These are phyloP conservation scores for Lichina pygmaea DNA, from an alignment of 495 filamentous ascomycete species.

Conservation along the genomic window DNA sequence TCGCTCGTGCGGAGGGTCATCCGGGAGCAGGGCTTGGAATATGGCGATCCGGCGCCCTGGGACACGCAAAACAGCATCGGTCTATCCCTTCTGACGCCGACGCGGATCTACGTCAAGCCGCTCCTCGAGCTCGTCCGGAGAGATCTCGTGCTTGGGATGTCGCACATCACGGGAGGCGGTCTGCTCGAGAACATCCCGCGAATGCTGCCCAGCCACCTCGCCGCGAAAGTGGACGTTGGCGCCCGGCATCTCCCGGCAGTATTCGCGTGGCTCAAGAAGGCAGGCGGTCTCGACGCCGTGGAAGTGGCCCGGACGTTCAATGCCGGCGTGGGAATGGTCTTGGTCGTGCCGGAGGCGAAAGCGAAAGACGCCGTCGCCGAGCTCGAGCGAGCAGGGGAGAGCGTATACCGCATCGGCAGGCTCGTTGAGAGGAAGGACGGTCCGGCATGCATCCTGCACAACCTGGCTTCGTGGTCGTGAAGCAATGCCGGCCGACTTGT, in stretches of 20 bases:
- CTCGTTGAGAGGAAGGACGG: conserved; percentile 30
- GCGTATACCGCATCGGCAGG: conserved; percentile 45
- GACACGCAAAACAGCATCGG: conserved; percentile 28
- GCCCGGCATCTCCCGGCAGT: conserved; percentile 47
- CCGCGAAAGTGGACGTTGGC: conserved; percentile 47
- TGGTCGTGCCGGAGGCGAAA: conserved; percentile 37
- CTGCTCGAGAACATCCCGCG: conserved; percentile 78
- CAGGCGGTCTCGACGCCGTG: conserved; percentile 37
- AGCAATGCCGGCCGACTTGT: too few species aligned
- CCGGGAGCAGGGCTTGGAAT: conserved; percentile 37
- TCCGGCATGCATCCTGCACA: conserved; percentile 28
- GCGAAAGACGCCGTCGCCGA: conserved; percentile 22
- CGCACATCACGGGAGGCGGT: conserved; percentile 90
- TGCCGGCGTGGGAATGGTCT: conserved; percentile 75
- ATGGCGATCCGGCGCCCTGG: conserved; percentile 53
- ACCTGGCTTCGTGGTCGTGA: conserved; percentile 39
- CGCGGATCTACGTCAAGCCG: conserved; percentile 17
- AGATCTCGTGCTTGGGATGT: conserved; percentile 52
- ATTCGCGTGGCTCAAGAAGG: conserved; percentile 59
- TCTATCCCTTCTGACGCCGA: conserved; percentile 36
- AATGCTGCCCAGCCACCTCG: conserved; percentile 54
- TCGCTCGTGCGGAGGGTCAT: conserved; percentile 77
- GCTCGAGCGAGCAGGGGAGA: conserved; percentile 43
- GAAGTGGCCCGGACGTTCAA: conserved; percentile 93
- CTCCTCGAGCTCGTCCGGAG: conserved; percentile 21